Conservation (phyloP, 768 basidiomycete species). For the Termitomyces sp. region DNA sequence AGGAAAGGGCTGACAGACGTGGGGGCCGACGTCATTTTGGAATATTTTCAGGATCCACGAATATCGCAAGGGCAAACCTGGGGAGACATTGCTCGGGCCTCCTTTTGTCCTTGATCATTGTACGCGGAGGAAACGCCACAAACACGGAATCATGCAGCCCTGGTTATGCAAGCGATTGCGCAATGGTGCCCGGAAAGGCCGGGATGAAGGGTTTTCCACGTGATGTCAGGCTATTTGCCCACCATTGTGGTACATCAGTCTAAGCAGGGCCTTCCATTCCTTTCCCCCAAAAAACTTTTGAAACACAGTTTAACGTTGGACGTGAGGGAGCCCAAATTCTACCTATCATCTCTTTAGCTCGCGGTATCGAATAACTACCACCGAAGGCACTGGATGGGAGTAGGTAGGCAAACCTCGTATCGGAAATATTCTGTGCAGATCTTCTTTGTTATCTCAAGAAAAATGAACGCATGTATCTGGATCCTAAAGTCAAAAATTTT, state of each 20-base stretch:
- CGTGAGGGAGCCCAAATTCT: not conserved
- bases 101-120: not conserved
- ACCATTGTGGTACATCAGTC: not conserved
- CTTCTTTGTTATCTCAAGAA: conserved; percentile 9
- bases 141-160: not conserved
- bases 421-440: not conserved
- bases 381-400: conserved; percentile 1
- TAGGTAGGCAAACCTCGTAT: not conserved
- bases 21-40: not conserved
- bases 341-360: not conserved
- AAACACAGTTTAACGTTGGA: not conserved
- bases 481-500: not conserved
- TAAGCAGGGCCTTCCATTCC: not conserved
- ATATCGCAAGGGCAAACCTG: not conserved
- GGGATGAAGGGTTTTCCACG: not conserved
- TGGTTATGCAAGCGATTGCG: not conserved
- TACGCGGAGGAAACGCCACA: conserved; percentile 1
- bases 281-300: not conserved
- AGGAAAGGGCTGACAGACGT: conserved; percentile 6
- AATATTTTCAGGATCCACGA: not conserved
- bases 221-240: not conserved
- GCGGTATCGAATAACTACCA: not conserved
- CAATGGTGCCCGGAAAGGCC: not conserved
- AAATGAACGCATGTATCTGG: not conserved
- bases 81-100: not conserved